Base-by-base conservation (phyloP, 768 basidiomycete species). In the Mycena vulgaris region DNA sequence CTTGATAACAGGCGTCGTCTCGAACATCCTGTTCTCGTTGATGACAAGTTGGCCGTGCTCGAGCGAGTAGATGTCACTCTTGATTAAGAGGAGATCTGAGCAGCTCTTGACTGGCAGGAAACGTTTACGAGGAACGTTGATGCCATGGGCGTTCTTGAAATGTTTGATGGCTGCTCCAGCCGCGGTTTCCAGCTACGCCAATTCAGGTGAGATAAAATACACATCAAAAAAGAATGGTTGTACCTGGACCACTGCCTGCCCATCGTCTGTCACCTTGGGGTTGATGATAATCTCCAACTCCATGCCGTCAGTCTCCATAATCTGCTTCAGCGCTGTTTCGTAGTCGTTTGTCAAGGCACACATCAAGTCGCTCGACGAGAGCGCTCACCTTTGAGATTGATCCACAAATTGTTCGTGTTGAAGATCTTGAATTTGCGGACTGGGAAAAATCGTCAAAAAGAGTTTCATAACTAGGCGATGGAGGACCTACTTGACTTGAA, bases 221-320 rank as follows among this genome's bases (percentile, higher is more conserved):
- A 68, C 42, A n/a, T 47, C 35, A 47, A 27, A 40, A 42, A 35
- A 45, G 48, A 21, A 63, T 40, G 60, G 61, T 42, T 77, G 59
- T 75, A 87, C 88, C 86, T 93, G 95, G 75, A 98, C 89, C 78
- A 98, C 92, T 37, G 95, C 86, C 72, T 92, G 89, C 19, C 96
- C 97, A 69, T 93, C 90, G 75, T 97, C 96, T 31, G 90, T 93
- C 68, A 87, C 88, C 88, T 97, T 95, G 74, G 91, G 91, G 85
- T 97, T 97, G 83, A 96, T 90, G 83, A 97, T 97, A 82, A 98
- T 97, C 78, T 98, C 97, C 56, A 98, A 88, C 80, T 95, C 94
- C 87, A 98, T 91, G 61, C 88, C 89, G 75, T 96, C 94, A 39
- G 83, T 87, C 71, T 94, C 93, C 93, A 97, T 95, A 75, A 97